Evolutionary conservation across 2,329 filamentous ascomycete species (phyloP).

Genomic region (Fusarium liriodendri): DNA sequence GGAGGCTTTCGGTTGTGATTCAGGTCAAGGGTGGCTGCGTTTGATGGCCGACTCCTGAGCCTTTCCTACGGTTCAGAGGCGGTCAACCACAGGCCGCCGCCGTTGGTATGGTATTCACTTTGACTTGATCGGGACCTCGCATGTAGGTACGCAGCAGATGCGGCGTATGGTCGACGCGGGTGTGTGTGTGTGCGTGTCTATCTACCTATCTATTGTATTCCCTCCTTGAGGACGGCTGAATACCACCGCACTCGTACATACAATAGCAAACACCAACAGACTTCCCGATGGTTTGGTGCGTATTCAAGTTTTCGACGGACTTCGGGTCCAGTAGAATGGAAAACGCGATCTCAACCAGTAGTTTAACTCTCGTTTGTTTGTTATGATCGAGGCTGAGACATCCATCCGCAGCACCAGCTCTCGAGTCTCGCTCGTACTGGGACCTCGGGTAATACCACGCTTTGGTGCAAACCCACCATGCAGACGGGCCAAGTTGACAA

Average conservation of each 20-base stretch:
- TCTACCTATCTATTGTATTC: neutral
- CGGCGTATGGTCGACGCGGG: constrained; percentile 33
- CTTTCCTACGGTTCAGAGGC: constrained; percentile 23
- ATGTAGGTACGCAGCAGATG: constrained; percentile 25
- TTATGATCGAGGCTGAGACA: constrained; percentile 44
- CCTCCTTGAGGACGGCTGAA: neutral
- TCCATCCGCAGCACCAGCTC: neutral
- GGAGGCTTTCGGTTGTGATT: neutral
- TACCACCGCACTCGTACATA: constrained; percentile 5
- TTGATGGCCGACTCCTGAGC: constrained; percentile 2
- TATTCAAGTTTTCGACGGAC: constrained; percentile 20
- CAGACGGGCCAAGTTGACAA: constrained; percentile 27
- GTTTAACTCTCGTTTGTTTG: constrained; percentile 27
- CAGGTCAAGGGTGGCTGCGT: constrained; percentile 1
- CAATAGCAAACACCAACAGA: constrained; percentile 10
- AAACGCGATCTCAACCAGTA: constrained; percentile 35
- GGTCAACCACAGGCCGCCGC: constrained; percentile 34
- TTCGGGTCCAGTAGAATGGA: constrained; percentile 2
- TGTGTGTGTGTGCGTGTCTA: constrained; percentile 9
- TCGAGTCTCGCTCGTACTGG: constrained; percentile 1
- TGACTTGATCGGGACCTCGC: constrained; percentile 37
- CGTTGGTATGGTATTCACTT: constrained; percentile 32
- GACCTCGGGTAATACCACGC: constrained; percentile 29
- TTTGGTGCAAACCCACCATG: constrained; percentile 28
- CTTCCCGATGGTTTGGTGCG: neutral